phyloP scores from a whole-genome alignment of 345 rosid genomes.

The Hirschfeldia incana region DNA sequence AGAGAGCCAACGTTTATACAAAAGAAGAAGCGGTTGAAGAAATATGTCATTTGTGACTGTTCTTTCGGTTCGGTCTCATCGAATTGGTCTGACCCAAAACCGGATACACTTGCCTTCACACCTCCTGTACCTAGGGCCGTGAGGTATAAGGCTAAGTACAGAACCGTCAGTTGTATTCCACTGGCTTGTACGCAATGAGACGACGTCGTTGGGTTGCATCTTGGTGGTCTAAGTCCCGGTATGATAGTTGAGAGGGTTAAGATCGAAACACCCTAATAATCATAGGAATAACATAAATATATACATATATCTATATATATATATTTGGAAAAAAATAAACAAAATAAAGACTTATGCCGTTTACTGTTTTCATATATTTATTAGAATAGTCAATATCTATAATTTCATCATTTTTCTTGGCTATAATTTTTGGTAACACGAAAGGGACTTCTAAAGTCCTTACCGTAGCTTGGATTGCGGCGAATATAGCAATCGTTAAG shows the following conservation, averaged over 20 bases:
- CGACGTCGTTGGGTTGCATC: slow-evolving; percentile 45
- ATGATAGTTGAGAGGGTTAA: slow-evolving; percentile 79
- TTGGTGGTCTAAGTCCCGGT: slow-evolving; percentile 82
- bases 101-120: slow-evolving; percentile 91
- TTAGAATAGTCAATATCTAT: slow-evolving; percentile 11
- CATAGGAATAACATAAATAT: background rate
- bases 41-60: slow-evolving; percentile 61
- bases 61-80: slow-evolving; percentile 70
- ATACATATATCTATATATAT: background rate
- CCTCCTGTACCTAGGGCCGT: slow-evolving; percentile 95
- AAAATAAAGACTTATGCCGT: slow-evolving; percentile 12
- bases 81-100: slow-evolving; percentile 95
- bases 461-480: slow-evolving; percentile 78
- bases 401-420: slow-evolving; percentile 28
- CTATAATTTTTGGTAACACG: slow-evolving; percentile 15
- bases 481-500: slow-evolving; percentile 84
- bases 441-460: slow-evolving; percentile 17
- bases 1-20: slow-evolving; percentile 82
- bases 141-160: slow-evolving; percentile 78
- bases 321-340: background rate
- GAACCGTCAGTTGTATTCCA: slow-evolving; percentile 59
- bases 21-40: slow-evolving; percentile 97
- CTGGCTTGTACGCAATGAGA: slow-evolving; percentile 60
- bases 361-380: slow-evolving; percentile 2
- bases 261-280: slow-evolving; percentile 69